phyloP scores from a whole-genome alignment of 2,329 filamentous ascomycete species.

The Chrysoporthe cubensis region DNA sequence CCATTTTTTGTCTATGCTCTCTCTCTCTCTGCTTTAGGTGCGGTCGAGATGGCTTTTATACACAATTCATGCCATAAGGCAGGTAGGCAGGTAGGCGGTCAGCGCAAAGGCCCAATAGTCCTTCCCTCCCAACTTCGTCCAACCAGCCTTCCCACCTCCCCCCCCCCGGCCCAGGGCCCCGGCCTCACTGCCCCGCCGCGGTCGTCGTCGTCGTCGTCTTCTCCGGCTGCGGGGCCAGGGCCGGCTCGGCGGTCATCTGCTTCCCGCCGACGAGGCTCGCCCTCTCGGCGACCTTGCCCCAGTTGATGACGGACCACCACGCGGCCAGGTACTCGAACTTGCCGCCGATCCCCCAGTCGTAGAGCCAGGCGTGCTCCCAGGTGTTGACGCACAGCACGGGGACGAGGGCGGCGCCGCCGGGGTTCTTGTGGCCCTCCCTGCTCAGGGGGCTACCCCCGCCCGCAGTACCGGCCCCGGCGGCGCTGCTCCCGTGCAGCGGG shows the following conservation, averaged over 20 bases:
- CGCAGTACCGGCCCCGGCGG: slow-evolving; percentile 30
- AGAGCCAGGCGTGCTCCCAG: slow-evolving; percentile 93
- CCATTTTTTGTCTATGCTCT: background rate
- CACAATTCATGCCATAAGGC: background rate
- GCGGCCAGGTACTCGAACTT: slow-evolving; percentile 76
- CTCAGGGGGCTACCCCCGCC: background rate
- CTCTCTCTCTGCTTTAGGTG: background rate
- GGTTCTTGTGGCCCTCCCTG: slow-evolving; percentile 45
- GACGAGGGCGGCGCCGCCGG: slow-evolving; percentile 69
- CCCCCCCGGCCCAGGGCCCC: too few relatives aligned
- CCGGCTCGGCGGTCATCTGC: slow-evolving; percentile 16
- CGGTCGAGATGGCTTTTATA: background rate
- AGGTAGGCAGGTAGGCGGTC: background rate
- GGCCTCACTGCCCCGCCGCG: background rate
- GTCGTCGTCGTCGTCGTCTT: too few relatives aligned
- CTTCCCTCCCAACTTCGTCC: background rate
- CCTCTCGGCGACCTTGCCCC: slow-evolving; percentile 68
- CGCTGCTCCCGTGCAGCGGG: slow-evolving; percentile 31
- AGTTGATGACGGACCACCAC: slow-evolving; percentile 91
- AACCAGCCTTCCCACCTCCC: background rate
- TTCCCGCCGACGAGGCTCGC: slow-evolving; percentile 35
- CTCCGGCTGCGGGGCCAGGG: background rate
- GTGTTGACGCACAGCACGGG: slow-evolving; percentile 92
- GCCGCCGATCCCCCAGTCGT: slow-evolving; percentile 75
- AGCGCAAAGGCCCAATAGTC: too few relatives aligned